Evolutionary conservation across 148 eudicot species (phyloP), one percentile per base, ranked within the genome.

Genomic region (Tetragonia tetragonoides): DNA sequence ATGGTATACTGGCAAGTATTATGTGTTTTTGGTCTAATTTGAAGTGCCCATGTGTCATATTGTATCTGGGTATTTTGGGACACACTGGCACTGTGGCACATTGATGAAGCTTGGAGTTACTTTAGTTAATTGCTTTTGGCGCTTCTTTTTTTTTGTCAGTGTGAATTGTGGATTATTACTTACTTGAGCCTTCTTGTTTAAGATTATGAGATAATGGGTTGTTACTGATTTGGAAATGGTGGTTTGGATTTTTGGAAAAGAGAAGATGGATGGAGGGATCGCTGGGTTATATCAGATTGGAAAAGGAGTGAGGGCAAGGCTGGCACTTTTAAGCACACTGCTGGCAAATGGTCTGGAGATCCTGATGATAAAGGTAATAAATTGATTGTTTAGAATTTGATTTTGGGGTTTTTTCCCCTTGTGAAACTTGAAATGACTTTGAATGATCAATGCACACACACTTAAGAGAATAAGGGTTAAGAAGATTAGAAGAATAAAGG

Each of bases 271-370:
- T 94, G 98, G 98, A 83, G 85, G 77, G 89, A 85, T 60, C 88
- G 93, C 39, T 94, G 98, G 98, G 95, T 94, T 24, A 73, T 77
- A 72, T 94, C 98, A 5, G 98, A 94, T 77, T 94, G 98, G 98
- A 94, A 92, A 75, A 94, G 91, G 75, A 84, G 80, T 66, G 98
- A 94, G 80, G 97, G 97, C 39, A 94, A 92, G 83, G 98, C 98
- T 0, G 98, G 98, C 51, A 76, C 84, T 5, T 94, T 90, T 72
- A 94, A 94, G 90, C 93, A 94, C 82, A 81, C 97, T 3, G 88
- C 97, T 20, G 98, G 98, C 23, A 92, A 85, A 66, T 94, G 98
- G 98, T 75, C 91, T 68, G 95, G 88, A 65, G 98, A 93, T 88
- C 98, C 93, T 80, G 94, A 93, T 86, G 98, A 93, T 71, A 91